Base-by-base conservation (phyloP, 2,329 filamentous ascomycete genomes). In the Ophiostoma perfectum region DNA sequence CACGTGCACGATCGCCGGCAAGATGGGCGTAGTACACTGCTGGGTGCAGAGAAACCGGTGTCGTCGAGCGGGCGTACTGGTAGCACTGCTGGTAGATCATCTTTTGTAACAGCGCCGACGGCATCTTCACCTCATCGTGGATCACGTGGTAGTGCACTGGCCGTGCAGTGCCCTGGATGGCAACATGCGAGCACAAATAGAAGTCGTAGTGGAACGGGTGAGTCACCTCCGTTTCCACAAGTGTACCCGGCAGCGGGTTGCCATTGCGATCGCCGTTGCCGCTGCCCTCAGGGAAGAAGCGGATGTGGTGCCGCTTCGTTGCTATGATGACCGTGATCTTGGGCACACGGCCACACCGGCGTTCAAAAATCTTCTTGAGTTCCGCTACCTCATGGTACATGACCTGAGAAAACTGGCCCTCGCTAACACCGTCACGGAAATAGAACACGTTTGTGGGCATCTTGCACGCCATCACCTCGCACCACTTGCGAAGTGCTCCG, bases 1-100 rank as follows among this genome's bases (percentile, higher is more conserved):
- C 82, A 67, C 88, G 88, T 27, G 91, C 92, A 65, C 95, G 91
- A 69, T 88, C 87, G 8, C 92, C 90, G 45, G 93, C 93, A 71
- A 99, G 79, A 78, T 99, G 95, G 0, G 96, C 93, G 73, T 99
- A 99, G 83, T 99, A 99, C 0, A 98, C 90, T 0, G 95, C 93
- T 0, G 95, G 95, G 72, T 88, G 91, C 0, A 95, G 79, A 0
- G 93, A 97, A 0, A 99, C 93, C 0, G 95, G 92, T 0, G 94
- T 98, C 0, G 93, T 98, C 0, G 93, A 95, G 16, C 95, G 88
- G 68, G 90, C 89, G 75, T 97, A 99, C 68, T 96, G 92, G 78
- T 97, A 99, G 62, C 90, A 96, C 71, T 97, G 93, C 73, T 97
- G 90, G 74, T 98, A 98, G 36, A 98, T 90, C 85, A 98, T 90